Percentiles rank a stretch among this genome's conserved stretches.
phyloP scores from a whole-genome alignment of 1,284 basidiomycete genomes.

The Phaffia rhodozyma region DNA sequence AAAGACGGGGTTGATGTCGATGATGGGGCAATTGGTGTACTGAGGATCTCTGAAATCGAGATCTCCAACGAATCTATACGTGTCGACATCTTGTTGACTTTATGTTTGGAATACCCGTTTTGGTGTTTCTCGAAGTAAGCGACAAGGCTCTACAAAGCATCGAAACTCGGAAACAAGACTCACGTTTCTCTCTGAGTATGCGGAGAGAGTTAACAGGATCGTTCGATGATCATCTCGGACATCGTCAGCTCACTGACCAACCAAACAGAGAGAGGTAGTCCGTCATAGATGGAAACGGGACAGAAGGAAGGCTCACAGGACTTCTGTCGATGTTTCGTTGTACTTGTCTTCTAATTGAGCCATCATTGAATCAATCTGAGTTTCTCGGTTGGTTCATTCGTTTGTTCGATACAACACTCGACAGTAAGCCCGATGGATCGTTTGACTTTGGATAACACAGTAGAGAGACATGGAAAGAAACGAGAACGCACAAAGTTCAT shows the following conservation, averaged over 20 bases:
- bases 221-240: too few relatives aligned
- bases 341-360: conserved; percentile 17
- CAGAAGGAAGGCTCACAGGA: conserved; percentile 7
- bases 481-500: conserved; percentile 6
- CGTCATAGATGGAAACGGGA: too few relatives aligned
- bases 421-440: not conserved
- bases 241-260: too few relatives aligned
- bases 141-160: too few relatives aligned
- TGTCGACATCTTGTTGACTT: conserved; percentile 5
- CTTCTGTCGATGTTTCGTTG: conserved; percentile 13
- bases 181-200: not conserved
- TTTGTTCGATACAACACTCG: not conserved
- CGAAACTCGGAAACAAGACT: too few relatives aligned
- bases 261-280: too few relatives aligned
- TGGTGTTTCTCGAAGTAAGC: too few relatives aligned
- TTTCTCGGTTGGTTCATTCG: not conserved
- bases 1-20: too few relatives aligned
- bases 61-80: conserved; percentile 15
- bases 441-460: not conserved
- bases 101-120: too few relatives aligned
- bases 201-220: not conserved
- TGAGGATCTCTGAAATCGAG: conserved; percentile 13
- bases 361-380: conserved; percentile 12
- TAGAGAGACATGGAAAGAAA: not conserved
- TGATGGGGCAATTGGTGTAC: too few relatives aligned